phyloP scores from a whole-genome alignment of 73 alveolate species.

The Durusdinium trenchii region DNA sequence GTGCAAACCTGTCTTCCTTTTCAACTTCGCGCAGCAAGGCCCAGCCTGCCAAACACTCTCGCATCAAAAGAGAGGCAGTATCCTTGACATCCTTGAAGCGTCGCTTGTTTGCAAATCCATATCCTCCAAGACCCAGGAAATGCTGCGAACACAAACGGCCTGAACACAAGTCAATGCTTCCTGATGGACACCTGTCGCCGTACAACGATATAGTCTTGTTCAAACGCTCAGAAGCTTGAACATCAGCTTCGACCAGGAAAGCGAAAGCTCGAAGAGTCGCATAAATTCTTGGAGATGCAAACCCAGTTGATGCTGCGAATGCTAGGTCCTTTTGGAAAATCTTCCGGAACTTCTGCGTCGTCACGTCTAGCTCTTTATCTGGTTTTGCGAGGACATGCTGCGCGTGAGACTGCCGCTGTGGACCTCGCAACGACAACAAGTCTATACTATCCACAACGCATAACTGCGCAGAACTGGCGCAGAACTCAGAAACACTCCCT shows the following conservation, averaged over 20 bases:
- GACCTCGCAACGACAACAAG: background rate
- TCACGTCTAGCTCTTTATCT: background rate
- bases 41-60: conserved; percentile 27
- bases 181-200: background rate
- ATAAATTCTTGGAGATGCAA: background rate
- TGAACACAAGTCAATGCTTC: background rate
- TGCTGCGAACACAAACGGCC: background rate
- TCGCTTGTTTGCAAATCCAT: background rate
- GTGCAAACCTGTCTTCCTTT: background rate
- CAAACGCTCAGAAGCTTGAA: background rate
- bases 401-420: background rate
- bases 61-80: background rate
- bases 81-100: background rate
- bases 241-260: background rate
- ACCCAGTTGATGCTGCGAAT: background rate
- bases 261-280: background rate
- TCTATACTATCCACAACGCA: too few relatives aligned
- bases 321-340: background rate
- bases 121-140: background rate
- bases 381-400: background rate
- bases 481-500: too few relatives aligned
- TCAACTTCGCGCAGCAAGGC: background rate
- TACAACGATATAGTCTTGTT: background rate
- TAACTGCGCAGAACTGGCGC: too few relatives aligned
- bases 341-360: background rate